These are phyloP conservation scores for Jamesozyma rosinii DNA, from an alignment of 805 yeast genomes.

Conservation along the genomic window DNA sequence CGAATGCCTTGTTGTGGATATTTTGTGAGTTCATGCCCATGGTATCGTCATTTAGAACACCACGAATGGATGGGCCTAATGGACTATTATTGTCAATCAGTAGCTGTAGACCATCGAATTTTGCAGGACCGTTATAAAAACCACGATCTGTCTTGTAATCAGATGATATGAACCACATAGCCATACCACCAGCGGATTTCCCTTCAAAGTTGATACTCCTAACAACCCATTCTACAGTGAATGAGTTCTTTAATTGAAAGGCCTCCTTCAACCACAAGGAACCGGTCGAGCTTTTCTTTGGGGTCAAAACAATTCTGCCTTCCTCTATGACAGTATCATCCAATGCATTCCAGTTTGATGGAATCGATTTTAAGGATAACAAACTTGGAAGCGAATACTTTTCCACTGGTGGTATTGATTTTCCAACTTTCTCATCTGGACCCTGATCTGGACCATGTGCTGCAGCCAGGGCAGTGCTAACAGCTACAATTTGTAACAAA, in stretches of 20 bases:
- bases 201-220: conserved; percentile 51
- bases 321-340: conserved; percentile 38
- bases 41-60: conserved; percentile 53
- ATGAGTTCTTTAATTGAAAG: conserved; percentile 30
- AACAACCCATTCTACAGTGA: conserved; percentile 55
- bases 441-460: conserved; percentile 3
- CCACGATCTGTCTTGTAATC: conserved; percentile 20
- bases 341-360: conserved; percentile 32
- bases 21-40: conserved; percentile 21
- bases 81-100: conserved; percentile 44
- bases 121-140: conserved; percentile 47
- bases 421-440: not conserved
- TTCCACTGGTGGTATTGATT: not conserved
- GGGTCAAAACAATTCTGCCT: conserved; percentile 49
- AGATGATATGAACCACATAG: conserved; percentile 45
- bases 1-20: conserved; percentile 36
- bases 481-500: not conserved
- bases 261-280: conserved; percentile 37
- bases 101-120: conserved; percentile 58
- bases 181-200: conserved; percentile 42
- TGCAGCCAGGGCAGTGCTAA: not conserved
- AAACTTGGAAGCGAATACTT: conserved; percentile 33
- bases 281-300: conserved; percentile 35
- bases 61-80: conserved; percentile 45
- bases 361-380: conserved; percentile 16